Conservation (phyloP, 108 stramenopile species). For the Cylindrotheca closterium region DNA sequence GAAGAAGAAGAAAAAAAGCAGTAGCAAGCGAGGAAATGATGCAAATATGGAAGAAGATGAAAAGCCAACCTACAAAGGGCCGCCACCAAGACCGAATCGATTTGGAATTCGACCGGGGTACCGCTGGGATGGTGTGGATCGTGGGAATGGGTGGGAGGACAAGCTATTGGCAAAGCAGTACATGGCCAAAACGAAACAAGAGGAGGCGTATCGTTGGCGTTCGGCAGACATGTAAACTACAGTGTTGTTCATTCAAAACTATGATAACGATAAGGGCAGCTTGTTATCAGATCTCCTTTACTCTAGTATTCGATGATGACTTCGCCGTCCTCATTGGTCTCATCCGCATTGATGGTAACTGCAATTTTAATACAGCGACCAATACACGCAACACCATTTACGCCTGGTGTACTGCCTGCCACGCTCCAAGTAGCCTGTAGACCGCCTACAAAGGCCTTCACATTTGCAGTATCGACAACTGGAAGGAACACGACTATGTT, state of each 20-base stretch:
- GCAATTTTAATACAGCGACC: slow-evolving; percentile 52
- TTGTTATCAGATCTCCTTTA: neutral
- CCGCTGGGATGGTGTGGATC: slow-evolving; percentile 97
- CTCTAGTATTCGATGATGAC: slow-evolving; percentile 27
- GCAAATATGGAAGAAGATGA: neutral
- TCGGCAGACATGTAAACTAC: slow-evolving; percentile 79
- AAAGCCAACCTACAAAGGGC: slow-evolving; percentile 92
- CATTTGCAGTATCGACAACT: slow-evolving; percentile 25
- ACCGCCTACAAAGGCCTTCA: slow-evolving; percentile 51
- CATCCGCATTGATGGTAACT: slow-evolving; percentile 44
- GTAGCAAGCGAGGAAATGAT: slow-evolving; percentile 4
- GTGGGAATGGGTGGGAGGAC: slow-evolving; percentile 96
- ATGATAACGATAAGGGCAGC: no score
- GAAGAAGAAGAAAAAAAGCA: slow-evolving; percentile 13
- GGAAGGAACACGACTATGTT: slow-evolving; percentile 71
- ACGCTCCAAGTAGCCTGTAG: slow-evolving; percentile 44
- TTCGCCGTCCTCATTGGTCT: slow-evolving; percentile 43
- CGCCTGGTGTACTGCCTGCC: slow-evolving; percentile 55
- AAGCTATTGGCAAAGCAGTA: slow-evolving; percentile 61
- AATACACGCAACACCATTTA: slow-evolving; percentile 6
- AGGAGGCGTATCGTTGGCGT: slow-evolving; percentile 75
- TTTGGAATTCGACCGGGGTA: slow-evolving; percentile 95
- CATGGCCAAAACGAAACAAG: slow-evolving; percentile 54
- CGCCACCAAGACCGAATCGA: slow-evolving; percentile 91
- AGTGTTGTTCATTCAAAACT: no score